Evolutionary conservation across 163 green algal genomes (phyloP), one percentile per base, ranked within the genome.

Genomic region (Chlamydomonas reinhardtii): DNA sequence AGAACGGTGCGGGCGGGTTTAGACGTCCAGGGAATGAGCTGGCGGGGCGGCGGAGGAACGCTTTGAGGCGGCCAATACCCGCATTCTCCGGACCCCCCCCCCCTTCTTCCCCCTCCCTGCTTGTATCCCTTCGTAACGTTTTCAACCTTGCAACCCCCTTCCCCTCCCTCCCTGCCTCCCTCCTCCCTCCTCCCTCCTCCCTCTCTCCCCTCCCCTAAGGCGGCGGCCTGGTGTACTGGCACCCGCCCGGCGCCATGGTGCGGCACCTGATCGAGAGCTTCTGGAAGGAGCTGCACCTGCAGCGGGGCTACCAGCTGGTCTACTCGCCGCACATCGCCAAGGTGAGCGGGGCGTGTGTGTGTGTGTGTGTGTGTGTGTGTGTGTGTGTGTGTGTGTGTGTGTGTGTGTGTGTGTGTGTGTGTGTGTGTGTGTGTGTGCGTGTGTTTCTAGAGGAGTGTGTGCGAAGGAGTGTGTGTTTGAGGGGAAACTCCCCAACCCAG

Each of bases 311-410:
- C 84, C 89, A 99, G 78, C 91, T 99, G 56, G 83, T 99, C 2
- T 99, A 98, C 94, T 97, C 93, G 3, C 98, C 98, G 0, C 98
- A 99, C 93, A 95, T 99, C 31, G 98, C 98, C 73, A 99, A 99
- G 91, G 81, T 91, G 65, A 39, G 66, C 8, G 61, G 61, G 61
- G 19, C 20, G 12, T 15, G 61, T 1, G 61, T 1, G 61, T 1
- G 4, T 31, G 61, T 34, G 31, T 0, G 31, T 98, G 98, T 76
- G 19, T 32, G 1, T 95, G 98, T 72, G 96, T 94, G 2, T 29
- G 64, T 5, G 64, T 6, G 15, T 3, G 25, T 3, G 16, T 2
- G 62, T 19, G 25, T 19, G 62, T 34, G n/a, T n/a, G n/a, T n/a
- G n/a, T n/a, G n/a, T n/a, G n/a, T n/a, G n/a, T n/a, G n/a, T n/a